phyloP scores from a whole-genome alignment of 2,329 filamentous ascomycete species.

The Colletotrichum sp. region DNA sequence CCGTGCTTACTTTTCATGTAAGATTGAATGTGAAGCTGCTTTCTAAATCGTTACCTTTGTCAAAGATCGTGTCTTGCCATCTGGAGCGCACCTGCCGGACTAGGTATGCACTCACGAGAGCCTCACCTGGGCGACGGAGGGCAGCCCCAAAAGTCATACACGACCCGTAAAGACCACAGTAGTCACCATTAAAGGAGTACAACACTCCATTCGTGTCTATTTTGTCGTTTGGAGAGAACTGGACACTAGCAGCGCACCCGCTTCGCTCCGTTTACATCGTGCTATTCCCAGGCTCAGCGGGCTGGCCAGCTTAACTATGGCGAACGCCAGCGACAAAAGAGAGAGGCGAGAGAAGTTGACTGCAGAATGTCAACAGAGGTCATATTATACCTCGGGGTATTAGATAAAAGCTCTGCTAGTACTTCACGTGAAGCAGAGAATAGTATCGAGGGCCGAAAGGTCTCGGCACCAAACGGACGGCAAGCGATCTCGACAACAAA shows the following conservation, averaged over 20 bases:
- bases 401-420: background rate
- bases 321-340: background rate
- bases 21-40: background rate
- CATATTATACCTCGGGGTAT: background rate
- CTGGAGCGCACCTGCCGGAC: background rate
- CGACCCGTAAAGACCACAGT: background rate
- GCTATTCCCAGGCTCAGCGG: background rate
- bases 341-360: fast-evolving
- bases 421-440: background rate
- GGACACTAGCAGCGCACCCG: background rate
- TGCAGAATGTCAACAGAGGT: background rate
- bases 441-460: background rate
- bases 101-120: background rate
- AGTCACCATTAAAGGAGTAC: background rate
- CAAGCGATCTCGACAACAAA: background rate
- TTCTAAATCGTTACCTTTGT: background rate
- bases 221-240: background rate
- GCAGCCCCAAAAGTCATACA: background rate
- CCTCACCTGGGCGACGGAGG: background rate
- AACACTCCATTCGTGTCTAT: background rate
- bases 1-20: background rate
- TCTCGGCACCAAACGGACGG: background rate
- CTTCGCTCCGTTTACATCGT: background rate
- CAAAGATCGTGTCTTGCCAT: background rate
- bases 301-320: background rate